phyloP scores from a whole-genome alignment of 208 protist genomes.

The Borovskyia barvae region DNA sequence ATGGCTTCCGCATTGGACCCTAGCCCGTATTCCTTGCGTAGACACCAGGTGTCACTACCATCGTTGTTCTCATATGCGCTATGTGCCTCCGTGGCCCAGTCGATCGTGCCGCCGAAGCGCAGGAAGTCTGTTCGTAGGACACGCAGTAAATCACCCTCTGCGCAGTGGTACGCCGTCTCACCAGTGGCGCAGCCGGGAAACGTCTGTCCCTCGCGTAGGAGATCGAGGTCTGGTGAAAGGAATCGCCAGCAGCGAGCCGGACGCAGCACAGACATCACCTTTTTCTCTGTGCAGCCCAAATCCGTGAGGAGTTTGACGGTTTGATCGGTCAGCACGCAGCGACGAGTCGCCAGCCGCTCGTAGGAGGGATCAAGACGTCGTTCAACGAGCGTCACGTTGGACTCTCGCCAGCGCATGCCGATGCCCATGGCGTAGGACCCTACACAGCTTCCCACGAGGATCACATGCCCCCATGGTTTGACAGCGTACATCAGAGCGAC shows the following conservation, averaged over 20 bases:
- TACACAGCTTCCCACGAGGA: constrained; percentile 63
- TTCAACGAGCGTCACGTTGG: constrained; percentile 68
- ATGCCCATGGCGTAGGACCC: constrained; percentile 78
- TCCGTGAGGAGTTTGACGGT: constrained; percentile 71
- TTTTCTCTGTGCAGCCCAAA: constrained; percentile 56
- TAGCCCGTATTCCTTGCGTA: constrained; percentile 73
- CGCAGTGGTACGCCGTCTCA: constrained; percentile 68
- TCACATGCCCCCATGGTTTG: constrained; percentile 84
- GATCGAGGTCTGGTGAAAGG: constrained; percentile 35
- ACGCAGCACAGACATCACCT: constrained; percentile 41
- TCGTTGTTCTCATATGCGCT: constrained; percentile 66
- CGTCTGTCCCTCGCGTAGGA: constrained; percentile 39
- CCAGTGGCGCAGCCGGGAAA: constrained; percentile 74
- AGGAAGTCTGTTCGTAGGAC: constrained; percentile 71
- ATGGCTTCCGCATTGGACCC: constrained; percentile 59
- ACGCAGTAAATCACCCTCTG: constrained; percentile 57
- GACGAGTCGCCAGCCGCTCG: constrained; percentile 32
- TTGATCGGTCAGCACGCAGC: constrained; percentile 70
- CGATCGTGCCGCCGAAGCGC: constrained; percentile 65
- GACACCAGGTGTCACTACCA: constrained; percentile 58
- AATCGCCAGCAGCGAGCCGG: constrained; percentile 68
- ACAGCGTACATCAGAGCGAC: constrained; percentile 69
- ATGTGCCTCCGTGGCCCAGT: constrained; percentile 61
- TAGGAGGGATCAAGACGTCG: constrained; percentile 43
- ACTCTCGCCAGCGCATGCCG: constrained; percentile 86